Conservation (phyloP, 2,329 filamentous ascomycete genomes). For the Helotiales sp. region DNA sequence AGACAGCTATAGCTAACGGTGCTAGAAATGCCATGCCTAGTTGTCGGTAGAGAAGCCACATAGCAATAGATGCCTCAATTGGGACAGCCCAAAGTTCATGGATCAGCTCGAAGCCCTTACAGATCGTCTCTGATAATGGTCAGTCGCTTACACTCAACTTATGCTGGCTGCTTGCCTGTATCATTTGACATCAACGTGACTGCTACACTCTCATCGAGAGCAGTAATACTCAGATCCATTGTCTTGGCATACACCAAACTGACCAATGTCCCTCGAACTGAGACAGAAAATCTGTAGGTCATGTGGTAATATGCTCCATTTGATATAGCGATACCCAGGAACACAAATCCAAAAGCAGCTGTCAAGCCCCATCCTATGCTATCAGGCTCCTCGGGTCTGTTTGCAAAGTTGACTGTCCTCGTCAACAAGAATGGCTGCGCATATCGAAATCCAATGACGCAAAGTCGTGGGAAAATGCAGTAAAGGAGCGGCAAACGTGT, state of each 20-base stretch:
- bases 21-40: constrained; percentile 31
- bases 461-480: constrained; percentile 24
- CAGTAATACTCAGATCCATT: constrained; percentile 28
- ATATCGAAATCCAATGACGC: constrained; percentile 28
- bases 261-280: constrained; percentile 29
- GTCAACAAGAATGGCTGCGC: constrained; percentile 31
- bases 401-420: constrained; percentile 24
- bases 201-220: constrained; percentile 29
- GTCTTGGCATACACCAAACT: constrained; percentile 32
- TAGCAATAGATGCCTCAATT: constrained; percentile 30
- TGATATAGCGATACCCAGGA: constrained; percentile 31
- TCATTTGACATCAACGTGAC: constrained; percentile 37
- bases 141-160: not conserved
- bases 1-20: constrained; percentile 23
- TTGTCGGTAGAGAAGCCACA: constrained; percentile 32
- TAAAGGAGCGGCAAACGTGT: constrained; percentile 19
- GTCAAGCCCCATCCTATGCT: constrained; percentile 34
- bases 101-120: constrained; percentile 31
- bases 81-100: constrained; percentile 36
- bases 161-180: constrained; percentile 11
- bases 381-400: constrained; percentile 22
- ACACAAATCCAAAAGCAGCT: constrained; percentile 33
- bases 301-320: constrained; percentile 27
- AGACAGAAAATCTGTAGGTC: constrained; percentile 22
- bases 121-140: constrained; percentile 25